A percentile compares a stretch with the other conserved stretches of the same genome.
Conservation (phyloP, 495 filamentous ascomycete species). For the Penicillium crystallinum region DNA sequence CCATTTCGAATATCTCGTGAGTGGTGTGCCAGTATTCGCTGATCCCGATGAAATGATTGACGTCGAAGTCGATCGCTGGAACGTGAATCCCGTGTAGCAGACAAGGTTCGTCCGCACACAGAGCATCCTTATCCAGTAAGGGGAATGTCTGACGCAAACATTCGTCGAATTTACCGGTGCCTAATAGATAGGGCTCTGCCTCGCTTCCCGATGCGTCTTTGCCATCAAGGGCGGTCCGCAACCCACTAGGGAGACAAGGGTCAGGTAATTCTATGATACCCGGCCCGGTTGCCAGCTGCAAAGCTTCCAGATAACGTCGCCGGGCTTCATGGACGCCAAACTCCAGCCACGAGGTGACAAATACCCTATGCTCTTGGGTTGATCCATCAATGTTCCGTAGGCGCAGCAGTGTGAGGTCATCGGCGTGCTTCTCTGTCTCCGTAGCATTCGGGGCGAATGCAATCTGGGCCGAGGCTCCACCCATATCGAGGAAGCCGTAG, state of each 20-base stretch:
- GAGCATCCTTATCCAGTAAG: constrained; percentile 81
- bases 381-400: constrained; percentile 76
- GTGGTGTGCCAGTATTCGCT: constrained; percentile 99
- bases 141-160: constrained; percentile 79
- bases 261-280: constrained; percentile 69
- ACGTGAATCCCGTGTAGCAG: constrained; percentile 84
- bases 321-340: constrained; percentile 93
- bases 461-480: constrained; percentile 93
- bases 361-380: constrained; percentile 75
- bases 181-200: constrained; percentile 54
- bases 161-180: constrained; percentile 81
- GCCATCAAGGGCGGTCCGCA: constrained; percentile 61
- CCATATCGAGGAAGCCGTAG: constrained; percentile 98
- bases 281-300: constrained; percentile 54
- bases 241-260: constrained; percentile 79
- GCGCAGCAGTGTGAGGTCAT: constrained; percentile 82
- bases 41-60: constrained; percentile 97
- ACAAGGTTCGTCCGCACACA: constrained; percentile 80
- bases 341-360: constrained; percentile 93
- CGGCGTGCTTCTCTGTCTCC: constrained; percentile 81
- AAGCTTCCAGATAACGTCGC: constrained; percentile 66
- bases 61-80: constrained; percentile 93
- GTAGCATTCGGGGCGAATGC: constrained; percentile 94
- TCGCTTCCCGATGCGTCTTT: constrained; percentile 29
- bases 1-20: constrained; percentile 84